Evolutionary conservation across 179 eudicot genomes (phyloP).

Genomic region (Sideroxylon spinosum): DNA sequence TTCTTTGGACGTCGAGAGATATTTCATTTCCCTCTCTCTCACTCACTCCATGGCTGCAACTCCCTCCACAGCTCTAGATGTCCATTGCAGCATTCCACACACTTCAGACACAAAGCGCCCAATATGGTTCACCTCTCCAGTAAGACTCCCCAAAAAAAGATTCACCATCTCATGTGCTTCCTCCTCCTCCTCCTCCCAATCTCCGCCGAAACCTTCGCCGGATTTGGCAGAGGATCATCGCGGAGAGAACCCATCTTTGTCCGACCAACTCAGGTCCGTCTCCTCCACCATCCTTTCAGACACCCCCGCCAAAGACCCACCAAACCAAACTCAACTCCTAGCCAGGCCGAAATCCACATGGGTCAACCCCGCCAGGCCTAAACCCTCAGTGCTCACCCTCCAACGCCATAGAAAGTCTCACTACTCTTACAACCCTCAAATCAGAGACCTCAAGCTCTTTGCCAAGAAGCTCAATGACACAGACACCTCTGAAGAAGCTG

Average conservation of each 20-base stretch:
- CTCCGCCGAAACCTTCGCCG: slow-evolving; percentile 24
- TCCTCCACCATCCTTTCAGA: slow-evolving; percentile 39
- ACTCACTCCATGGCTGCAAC: slow-evolving; percentile 39
- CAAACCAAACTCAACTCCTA: slow-evolving; percentile 35
- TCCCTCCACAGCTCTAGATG: slow-evolving; percentile 28
- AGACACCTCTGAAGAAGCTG: slow-evolving; percentile 41
- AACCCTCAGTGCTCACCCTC: slow-evolving; percentile 64
- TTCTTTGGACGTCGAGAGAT: neutral
- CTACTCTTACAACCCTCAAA: slow-evolving; percentile 53
- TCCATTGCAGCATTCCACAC: slow-evolving; percentile 20
- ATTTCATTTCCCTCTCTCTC: slow-evolving; percentile 5
- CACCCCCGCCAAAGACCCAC: slow-evolving; percentile 18
- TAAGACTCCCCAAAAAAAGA: slow-evolving; percentile 21
- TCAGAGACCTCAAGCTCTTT: slow-evolving; percentile 65
- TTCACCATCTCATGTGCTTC: slow-evolving; percentile 21
- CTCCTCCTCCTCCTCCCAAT: slow-evolving; percentile 27
- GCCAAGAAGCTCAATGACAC: slow-evolving; percentile 63
- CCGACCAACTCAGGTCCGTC: slow-evolving; percentile 43
- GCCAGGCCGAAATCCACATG: slow-evolving; percentile 74
- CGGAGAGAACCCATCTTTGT: slow-evolving; percentile 36
- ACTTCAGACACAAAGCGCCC: slow-evolving; percentile 24
- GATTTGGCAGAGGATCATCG: neutral
- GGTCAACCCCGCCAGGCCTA: slow-evolving; percentile 82
- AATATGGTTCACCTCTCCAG: slow-evolving; percentile 17
- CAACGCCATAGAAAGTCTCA: slow-evolving; percentile 61